These are phyloP conservation scores for Apiospora phragmitis DNA, from an alignment of 2,329 filamentous ascomycete species.

Conservation along the genomic window DNA sequence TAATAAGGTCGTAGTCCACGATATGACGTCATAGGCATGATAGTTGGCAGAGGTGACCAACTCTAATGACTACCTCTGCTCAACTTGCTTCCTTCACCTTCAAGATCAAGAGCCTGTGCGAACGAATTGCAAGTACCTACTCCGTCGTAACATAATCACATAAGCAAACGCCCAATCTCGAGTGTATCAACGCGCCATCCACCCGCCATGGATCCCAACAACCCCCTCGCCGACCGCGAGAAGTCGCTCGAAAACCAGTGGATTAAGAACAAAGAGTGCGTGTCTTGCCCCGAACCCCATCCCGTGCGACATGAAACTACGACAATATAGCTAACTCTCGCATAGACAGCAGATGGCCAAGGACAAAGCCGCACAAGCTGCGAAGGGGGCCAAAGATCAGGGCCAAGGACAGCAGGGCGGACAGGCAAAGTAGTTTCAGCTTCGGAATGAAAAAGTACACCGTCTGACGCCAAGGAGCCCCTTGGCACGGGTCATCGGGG, in stretches of 20 bases:
- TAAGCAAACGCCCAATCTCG: neutral
- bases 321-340: neutral
- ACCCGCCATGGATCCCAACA: conserved; percentile 12
- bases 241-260: conserved; percentile 15
- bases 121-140: too few relatives aligned
- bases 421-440: neutral
- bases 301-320: neutral
- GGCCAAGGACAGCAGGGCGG: conserved; percentile 8
- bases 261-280: conserved; percentile 15
- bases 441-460: neutral
- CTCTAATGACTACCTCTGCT: neutral
- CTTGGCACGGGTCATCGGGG: neutral
- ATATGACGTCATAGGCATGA: neutral
- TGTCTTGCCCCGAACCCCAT: neutral
- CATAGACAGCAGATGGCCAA: conserved; percentile 11
- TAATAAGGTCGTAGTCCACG: neutral
- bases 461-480: neutral
- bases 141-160: neutral
- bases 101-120: neutral
- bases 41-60: neutral
- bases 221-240: conserved; percentile 15
- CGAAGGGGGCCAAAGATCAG: neutral
- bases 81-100: neutral
- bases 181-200: too few relatives aligned
- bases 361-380: conserved; percentile 7